A percentile compares a stretch with the other conserved stretches of the same genome.
phyloP scores from a whole-genome alignment of 768 basidiomycete species.

The Favolaschia claudopus region DNA sequence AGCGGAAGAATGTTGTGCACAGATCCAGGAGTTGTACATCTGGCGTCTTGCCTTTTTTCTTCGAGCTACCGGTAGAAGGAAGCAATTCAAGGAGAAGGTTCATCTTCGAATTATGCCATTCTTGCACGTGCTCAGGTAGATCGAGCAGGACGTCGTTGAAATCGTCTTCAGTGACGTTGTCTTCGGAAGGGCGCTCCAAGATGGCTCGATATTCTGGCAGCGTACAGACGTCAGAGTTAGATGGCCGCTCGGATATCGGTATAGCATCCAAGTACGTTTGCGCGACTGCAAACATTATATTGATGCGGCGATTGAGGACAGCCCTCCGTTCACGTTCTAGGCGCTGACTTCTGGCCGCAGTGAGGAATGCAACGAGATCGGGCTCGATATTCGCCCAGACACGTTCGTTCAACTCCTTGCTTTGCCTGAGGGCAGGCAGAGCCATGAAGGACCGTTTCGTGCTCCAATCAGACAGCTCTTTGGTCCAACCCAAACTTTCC shows the following conservation, averaged over 20 bases:
- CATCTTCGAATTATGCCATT: constrained; percentile 34
- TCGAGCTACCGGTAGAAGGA: not conserved
- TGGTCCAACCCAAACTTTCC: constrained; percentile 12
- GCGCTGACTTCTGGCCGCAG: constrained; percentile 17
- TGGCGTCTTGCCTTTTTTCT: not conserved
- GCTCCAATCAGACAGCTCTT: constrained; percentile 12
- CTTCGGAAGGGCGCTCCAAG: constrained; percentile 18
- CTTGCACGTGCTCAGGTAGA: constrained; percentile 13
- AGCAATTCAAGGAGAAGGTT: constrained; percentile 28
- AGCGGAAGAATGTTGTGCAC: constrained; percentile 43
- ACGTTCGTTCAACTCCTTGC: constrained; percentile 33
- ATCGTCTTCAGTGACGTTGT: not conserved
- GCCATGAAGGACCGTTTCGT: not conserved
- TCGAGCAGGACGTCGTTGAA: constrained; percentile 14
- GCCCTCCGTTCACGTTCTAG: constrained; percentile 10
- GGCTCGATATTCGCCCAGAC: constrained; percentile 36
- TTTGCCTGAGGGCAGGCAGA: constrained; percentile 28
- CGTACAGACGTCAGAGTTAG: constrained; percentile 17
- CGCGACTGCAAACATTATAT: not conserved
- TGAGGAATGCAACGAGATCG: constrained; percentile 25
- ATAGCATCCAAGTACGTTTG: not conserved
- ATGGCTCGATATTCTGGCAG: constrained; percentile 19
- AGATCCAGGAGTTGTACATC: constrained; percentile 28
- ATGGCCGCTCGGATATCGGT: constrained; percentile 1
- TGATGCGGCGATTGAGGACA: constrained; percentile 3